Evolutionary conservation across 768 basidiomycete species (phyloP).

Genomic region (Fomitopsis pulvina): DNA sequence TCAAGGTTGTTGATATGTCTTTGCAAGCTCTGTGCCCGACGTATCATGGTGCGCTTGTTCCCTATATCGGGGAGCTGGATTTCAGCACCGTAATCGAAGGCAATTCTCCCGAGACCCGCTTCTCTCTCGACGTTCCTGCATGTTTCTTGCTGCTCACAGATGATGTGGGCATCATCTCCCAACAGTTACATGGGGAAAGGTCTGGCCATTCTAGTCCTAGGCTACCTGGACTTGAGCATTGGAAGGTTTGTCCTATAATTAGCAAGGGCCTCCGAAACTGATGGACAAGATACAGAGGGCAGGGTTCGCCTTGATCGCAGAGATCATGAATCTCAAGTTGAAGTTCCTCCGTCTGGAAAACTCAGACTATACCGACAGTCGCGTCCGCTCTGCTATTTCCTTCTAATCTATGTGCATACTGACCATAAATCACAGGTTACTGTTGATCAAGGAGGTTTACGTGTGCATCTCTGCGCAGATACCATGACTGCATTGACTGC

Average conservation of each 20-base stretch:
- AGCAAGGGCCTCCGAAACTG: slow-evolving; percentile 1
- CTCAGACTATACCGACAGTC: slow-evolving; percentile 23
- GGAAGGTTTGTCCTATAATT: slow-evolving; percentile 51
- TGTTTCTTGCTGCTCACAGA: slow-evolving; percentile 51
- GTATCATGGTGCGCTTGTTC: slow-evolving; percentile 58
- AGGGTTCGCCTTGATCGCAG: slow-evolving; percentile 68
- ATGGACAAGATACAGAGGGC: slow-evolving; percentile 32
- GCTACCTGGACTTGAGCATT: slow-evolving; percentile 39
- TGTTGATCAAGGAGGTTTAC: slow-evolving; percentile 46
- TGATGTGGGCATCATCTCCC: slow-evolving; percentile 31
- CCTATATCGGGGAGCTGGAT: slow-evolving; percentile 60
- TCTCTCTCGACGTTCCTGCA: slow-evolving; percentile 42
- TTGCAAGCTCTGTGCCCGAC: slow-evolving; percentile 51
- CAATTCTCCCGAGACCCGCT: slow-evolving; percentile 47
- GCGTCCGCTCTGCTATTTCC: slow-evolving; percentile 15
- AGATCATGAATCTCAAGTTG: slow-evolving; percentile 46
- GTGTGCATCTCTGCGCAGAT: slow-evolving; percentile 73
- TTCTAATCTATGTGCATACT: background rate
- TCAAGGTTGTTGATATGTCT: slow-evolving; percentile 63
- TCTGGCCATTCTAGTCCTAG: slow-evolving; percentile 9
- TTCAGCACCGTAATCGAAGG: slow-evolving; percentile 71
- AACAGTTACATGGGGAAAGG: slow-evolving; percentile 16
- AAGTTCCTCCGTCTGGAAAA: slow-evolving; percentile 27
- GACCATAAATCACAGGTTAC: slow-evolving; percentile 36
- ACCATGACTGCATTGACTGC: slow-evolving; percentile 53